Conservation (phyloP, 768 basidiomycete genomes). For the Lentinula boryana region DNA sequence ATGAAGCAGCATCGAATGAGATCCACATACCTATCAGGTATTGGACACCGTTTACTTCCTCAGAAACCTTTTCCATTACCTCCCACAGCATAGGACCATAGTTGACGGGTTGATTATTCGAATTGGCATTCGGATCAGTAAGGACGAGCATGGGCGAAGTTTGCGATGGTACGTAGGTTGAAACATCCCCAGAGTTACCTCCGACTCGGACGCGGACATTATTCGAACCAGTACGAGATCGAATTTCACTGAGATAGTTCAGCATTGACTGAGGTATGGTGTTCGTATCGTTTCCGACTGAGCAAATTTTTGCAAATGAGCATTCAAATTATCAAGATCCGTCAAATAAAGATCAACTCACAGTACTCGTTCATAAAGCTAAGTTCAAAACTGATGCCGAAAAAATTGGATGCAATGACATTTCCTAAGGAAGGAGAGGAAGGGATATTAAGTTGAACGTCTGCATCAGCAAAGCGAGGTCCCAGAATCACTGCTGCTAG, state of each 20-base stretch:
- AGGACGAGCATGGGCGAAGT: constrained; percentile 36
- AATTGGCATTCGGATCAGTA: constrained; percentile 24
- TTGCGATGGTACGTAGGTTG: constrained; percentile 35
- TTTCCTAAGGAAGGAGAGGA: constrained; percentile 26
- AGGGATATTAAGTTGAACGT: constrained; percentile 21
- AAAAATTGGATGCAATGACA: constrained; percentile 46
- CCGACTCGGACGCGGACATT: constrained; percentile 41
- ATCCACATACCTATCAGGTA: constrained; percentile 25
- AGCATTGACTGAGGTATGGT: constrained; percentile 47
- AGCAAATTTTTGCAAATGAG: neutral
- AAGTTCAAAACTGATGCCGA: constrained; percentile 63
- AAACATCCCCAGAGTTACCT: constrained; percentile 39
- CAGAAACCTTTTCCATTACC: constrained; percentile 33
- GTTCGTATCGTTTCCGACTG: constrained; percentile 48
- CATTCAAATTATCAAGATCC: neutral
- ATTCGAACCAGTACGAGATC: constrained; percentile 34
- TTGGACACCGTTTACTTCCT: constrained; percentile 20
- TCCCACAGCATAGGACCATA: constrained; percentile 44
- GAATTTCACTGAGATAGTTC: constrained; percentile 53
- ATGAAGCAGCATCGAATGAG: neutral
- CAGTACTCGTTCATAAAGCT: constrained; percentile 55
- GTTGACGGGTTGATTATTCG: constrained; percentile 40
- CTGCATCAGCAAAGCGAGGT: constrained; percentile 10
- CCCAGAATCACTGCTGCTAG: neutral
- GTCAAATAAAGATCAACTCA: constrained; percentile 17